Percentiles rank a stretch among this genome's conserved stretches.
These are phyloP conservation scores for Pseudocercospora crystallina DNA, from an alignment of 2,329 filamentous ascomycete genomes.

Conservation along the genomic window DNA sequence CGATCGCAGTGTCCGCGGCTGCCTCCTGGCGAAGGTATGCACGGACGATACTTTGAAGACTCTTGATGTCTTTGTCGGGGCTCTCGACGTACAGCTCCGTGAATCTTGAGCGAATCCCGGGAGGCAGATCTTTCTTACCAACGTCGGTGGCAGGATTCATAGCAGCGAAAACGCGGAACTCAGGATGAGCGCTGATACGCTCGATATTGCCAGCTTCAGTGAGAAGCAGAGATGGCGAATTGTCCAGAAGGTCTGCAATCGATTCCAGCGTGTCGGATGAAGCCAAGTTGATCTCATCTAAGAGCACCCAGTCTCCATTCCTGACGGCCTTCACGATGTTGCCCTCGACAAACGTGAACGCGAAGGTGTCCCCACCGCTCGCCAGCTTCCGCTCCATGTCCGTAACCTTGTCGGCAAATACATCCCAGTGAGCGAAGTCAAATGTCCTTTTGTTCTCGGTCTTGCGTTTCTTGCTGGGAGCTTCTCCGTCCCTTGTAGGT, in stretches of 20 bases:
- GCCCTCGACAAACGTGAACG: slow-evolving; percentile 94
- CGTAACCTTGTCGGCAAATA: slow-evolving; percentile 71
- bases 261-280: slow-evolving; percentile 93
- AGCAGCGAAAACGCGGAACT: slow-evolving; percentile 94
- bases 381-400: slow-evolving; percentile 79
- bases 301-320: slow-evolving; percentile 93
- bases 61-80: slow-evolving; percentile 82
- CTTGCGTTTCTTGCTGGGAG: slow-evolving; percentile 71
- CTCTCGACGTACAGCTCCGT: slow-evolving; percentile 94
- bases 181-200: slow-evolving; percentile 80
- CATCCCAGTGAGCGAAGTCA: slow-evolving; percentile 69
- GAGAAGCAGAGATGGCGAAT: slow-evolving; percentile 77
- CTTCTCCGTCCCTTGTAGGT: slow-evolving; percentile 52
- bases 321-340: slow-evolving; percentile 94
- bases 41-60: slow-evolving; percentile 82
- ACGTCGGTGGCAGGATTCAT: slow-evolving; percentile 99
- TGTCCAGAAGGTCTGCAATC: slow-evolving; percentile 81
- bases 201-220: slow-evolving; percentile 94
- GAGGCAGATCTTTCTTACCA: slow-evolving; percentile 89
- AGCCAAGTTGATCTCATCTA: slow-evolving; percentile 96
- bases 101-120: slow-evolving; percentile 85
- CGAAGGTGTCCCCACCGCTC: slow-evolving; percentile 72
- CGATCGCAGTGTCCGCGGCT: slow-evolving; percentile 69
- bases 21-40: slow-evolving; percentile 74
- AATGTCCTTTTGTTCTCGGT: slow-evolving; percentile 52